Evolutionary conservation across 1,139 yeast genomes (phyloP).

Genomic region (Protomyces gravidus): DNA sequence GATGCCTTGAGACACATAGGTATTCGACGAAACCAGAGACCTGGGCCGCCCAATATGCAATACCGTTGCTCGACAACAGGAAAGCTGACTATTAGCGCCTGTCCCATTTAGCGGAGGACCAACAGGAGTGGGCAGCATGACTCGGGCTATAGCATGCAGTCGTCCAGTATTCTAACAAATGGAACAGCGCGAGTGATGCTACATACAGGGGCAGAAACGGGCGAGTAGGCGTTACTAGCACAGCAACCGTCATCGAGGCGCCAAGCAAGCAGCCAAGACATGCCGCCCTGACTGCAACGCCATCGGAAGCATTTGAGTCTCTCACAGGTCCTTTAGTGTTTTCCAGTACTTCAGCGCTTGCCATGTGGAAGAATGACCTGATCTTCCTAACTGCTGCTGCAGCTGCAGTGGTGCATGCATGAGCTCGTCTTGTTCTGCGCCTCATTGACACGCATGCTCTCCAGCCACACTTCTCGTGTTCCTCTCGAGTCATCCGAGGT

Average conservation of each 20-base stretch:
- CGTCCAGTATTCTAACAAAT: constrained; percentile 70
- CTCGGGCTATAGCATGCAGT: constrained; percentile 70
- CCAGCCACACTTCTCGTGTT: too few species aligned
- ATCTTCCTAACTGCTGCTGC: too few species aligned
- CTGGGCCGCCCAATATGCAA: constrained; percentile 63
- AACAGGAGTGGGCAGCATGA: constrained; percentile 60
- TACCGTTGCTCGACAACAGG: constrained; percentile 69
- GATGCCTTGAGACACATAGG: constrained; percentile 39
- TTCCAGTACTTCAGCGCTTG: too few species aligned
- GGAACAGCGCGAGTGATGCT: constrained; percentile 57
- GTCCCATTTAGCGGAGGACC: too few species aligned
- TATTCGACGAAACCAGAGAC: constrained; percentile 50
- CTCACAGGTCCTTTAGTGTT: too few species aligned
- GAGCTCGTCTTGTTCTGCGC: too few species aligned
- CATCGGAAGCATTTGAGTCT: constrained; percentile 28
- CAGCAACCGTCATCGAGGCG: constrained; percentile 23
- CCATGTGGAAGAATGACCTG: too few species aligned
- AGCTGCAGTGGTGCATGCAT: too few species aligned
- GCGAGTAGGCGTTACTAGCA: neutral
- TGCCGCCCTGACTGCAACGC: constrained; percentile 33
- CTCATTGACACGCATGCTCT: too few species aligned
- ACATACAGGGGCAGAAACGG: constrained; percentile 49
- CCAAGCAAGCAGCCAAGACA: constrained; percentile 36
- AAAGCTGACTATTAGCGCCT: constrained; percentile 39
- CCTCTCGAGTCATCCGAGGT: too few species aligned